Base-by-base conservation (phyloP, 306 rosid genomes). In the Quillaja saponaria region DNA sequence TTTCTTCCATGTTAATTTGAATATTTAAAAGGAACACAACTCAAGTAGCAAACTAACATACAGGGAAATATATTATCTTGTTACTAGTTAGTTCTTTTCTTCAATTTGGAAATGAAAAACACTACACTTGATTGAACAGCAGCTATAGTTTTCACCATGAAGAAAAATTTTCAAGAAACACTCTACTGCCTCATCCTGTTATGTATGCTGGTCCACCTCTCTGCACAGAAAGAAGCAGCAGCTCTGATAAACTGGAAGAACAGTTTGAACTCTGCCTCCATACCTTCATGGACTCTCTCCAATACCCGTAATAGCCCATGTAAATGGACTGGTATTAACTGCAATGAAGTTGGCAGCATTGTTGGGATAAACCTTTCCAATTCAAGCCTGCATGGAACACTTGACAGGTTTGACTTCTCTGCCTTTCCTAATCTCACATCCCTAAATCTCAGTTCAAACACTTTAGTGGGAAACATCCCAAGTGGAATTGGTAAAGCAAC, bases 321-420 rank as follows among this genome's bases (percentile, higher is more conserved):
- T 68, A 70, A 61, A 3, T 70, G 75, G 75, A 52, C 4, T 16
- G 68, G 75, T 33, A 52, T 69, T 25, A 51, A 3, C 7, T 63
- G 76, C 25, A 44, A 56, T 42, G 66, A 63, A 33, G 44, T 6
- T 35, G 38, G 64, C 7, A 71, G 65, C 47, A 57, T 71, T 50
- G 45, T 63, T 54, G 69, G 45, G 38, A 71, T 70, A 61, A 70
- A 44, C 49, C 68, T 71, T 63, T 20, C 58, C 0, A 63, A 48
- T 28, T 12, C 59, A 15, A 64, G 59, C 65, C 46, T 62, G 11
- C 64, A 55, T 62, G 69, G 70, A 37, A 71, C 69, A 0, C 70
- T 71, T 13, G 21, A 37, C 52, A 63, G 76, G 76, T 62, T 71
- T 55, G 76, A 71, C 16, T 71, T 71, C 51, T 71, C 76, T 34